These are phyloP conservation scores for Claviceps cyperi DNA, from an alignment of 2,329 filamentous ascomycete genomes.

Conservation along the genomic window DNA sequence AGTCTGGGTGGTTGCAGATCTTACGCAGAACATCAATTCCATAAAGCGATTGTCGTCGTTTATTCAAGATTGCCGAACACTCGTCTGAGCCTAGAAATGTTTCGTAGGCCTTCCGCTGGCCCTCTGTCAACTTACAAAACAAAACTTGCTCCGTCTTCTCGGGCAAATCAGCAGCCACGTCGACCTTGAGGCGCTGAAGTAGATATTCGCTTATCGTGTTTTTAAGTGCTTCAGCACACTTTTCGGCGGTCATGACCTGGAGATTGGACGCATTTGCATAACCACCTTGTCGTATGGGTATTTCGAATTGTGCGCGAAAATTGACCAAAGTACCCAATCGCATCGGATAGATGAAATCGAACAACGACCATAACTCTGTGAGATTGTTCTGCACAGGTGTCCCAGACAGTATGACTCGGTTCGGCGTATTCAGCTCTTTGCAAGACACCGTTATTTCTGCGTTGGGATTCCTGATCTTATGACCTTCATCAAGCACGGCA, in stretches of 20 bases:
- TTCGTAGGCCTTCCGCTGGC: slow-evolving; percentile 70
- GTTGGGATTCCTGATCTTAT: slow-evolving; percentile 96
- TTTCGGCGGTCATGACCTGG: slow-evolving; percentile 86
- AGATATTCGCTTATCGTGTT: slow-evolving; percentile 89
- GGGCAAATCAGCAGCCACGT: slow-evolving; percentile 84
- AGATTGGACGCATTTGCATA: slow-evolving; percentile 92
- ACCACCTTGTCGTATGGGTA: slow-evolving; percentile 82
- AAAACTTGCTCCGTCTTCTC: slow-evolving; percentile 94
- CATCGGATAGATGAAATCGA: slow-evolving; percentile 97
- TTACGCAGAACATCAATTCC: slow-evolving; percentile 89
- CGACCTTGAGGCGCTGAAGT: slow-evolving; percentile 79
- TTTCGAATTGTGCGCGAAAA: slow-evolving; percentile 83
- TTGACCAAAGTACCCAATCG: slow-evolving; percentile 80
- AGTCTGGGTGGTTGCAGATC: slow-evolving; percentile 93
- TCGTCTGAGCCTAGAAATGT: slow-evolving; percentile 70
- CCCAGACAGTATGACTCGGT: slow-evolving; percentile 84
- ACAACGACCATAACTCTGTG: slow-evolving; percentile 88
- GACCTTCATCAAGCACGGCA: slow-evolving; percentile 88
- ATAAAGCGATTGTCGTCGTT: slow-evolving; percentile 65
- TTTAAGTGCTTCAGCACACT: slow-evolving; percentile 86
- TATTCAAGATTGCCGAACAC: slow-evolving; percentile 66
- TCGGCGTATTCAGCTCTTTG: slow-evolving; percentile 82
- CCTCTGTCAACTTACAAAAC: slow-evolving; percentile 75
- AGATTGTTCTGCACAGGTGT: slow-evolving; percentile 98
- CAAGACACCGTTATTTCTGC: slow-evolving; percentile 88